Percentiles rank a stretch among this genome's conserved stretches.
Evolutionary conservation across 2,329 filamentous ascomycete genomes (phyloP).

Genomic region (Zasmidium angulare): DNA sequence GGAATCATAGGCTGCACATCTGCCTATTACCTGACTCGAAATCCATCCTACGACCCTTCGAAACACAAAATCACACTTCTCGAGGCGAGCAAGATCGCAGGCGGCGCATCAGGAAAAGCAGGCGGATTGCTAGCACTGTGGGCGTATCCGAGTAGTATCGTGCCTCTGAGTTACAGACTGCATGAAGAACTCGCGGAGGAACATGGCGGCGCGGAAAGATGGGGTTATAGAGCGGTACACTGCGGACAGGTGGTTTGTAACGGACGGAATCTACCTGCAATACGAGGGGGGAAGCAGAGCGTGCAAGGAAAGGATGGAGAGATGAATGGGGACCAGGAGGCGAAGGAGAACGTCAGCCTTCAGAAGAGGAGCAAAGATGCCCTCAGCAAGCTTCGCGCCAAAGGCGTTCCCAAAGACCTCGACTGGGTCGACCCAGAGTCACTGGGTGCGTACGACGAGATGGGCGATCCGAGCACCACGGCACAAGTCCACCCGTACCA

Average conservation of each 20-base stretch:
- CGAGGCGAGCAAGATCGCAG: constrained; percentile 80
- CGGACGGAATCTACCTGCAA: constrained; percentile 41
- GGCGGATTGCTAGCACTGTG: constrained; percentile 86
- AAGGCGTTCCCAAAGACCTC: constrained; percentile 70
- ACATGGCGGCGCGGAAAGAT: constrained; percentile 72
- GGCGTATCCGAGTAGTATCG: constrained; percentile 84
- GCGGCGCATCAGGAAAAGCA: constrained; percentile 92
- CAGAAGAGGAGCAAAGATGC: constrained; percentile 56
- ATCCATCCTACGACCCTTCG: constrained; percentile 73
- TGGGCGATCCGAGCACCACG: constrained; percentile 78
- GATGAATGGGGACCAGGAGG: constrained; percentile 32
- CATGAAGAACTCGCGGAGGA: constrained; percentile 83
- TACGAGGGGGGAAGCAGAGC: constrained; percentile 27
- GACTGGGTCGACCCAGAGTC: constrained; percentile 77
- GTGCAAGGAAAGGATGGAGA: constrained; percentile 30
- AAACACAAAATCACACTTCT: constrained; percentile 80
- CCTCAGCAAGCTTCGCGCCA: constrained; percentile 52
- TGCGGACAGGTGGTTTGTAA: constrained; percentile 66
- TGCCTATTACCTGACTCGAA: constrained; percentile 86
- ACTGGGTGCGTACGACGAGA: constrained; percentile 71
- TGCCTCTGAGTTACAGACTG: constrained; percentile 79
- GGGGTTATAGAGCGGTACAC: constrained; percentile 81
- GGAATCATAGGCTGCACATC: constrained; percentile 91
- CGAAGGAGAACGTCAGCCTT: constrained; percentile 48
- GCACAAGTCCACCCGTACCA: constrained; percentile 91